Evolutionary conservation across 352 stramenopile genomes (phyloP), one percentile per base, ranked within the genome.

Genomic region (Phytophthora melonis): DNA sequence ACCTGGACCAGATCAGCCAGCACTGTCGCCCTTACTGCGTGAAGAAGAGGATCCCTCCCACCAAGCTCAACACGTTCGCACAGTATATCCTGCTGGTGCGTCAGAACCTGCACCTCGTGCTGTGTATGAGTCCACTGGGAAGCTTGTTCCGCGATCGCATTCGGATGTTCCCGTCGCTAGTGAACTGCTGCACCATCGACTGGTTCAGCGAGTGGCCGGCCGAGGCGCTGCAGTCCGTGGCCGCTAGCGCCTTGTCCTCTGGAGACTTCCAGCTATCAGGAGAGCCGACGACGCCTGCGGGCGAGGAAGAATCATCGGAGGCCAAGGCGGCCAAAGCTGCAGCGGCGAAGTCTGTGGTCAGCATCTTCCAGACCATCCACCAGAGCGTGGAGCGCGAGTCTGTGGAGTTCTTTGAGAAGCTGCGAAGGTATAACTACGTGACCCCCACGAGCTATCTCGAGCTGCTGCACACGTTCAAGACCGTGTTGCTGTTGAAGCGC

Each of bases 371-470:
- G 61, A 93, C 89, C 1, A 94, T 98, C 23, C 95, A 98, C 60
- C 90, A 98, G 59, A 97, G 86, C 43, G 94, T 98, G 4, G 93
- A 97, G 63, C 80, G 80, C 3, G 83, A 82, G 36, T 97, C 88
- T 0, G 72, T 80, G 2, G 79, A 95, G 55, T 98, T 98, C 68
- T 96, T 95, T 34, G 81, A 95, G 19, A 83, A 96, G 58, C 72
- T 98, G 23, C 81, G 91, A 2, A 75, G 95, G 21, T 95, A 97
- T 77, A 98, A 98, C 77, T 98, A 98, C 78, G 95, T 98, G 23
- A 98, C 95, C 8, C 95, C 95, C 4, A 98, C 95, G 7, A 97
- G 89, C 52, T 98, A 98, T 61, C 70, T 98, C 7, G 94, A 98
- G 70, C 66, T 98, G n/a, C 68, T 98, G 18, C 88, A 94, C 66